Evolutionary conservation across 23 red algal species (phyloP), one percentile per base, ranked within the genome.

Genomic region (Porphyridium purpureum): DNA sequence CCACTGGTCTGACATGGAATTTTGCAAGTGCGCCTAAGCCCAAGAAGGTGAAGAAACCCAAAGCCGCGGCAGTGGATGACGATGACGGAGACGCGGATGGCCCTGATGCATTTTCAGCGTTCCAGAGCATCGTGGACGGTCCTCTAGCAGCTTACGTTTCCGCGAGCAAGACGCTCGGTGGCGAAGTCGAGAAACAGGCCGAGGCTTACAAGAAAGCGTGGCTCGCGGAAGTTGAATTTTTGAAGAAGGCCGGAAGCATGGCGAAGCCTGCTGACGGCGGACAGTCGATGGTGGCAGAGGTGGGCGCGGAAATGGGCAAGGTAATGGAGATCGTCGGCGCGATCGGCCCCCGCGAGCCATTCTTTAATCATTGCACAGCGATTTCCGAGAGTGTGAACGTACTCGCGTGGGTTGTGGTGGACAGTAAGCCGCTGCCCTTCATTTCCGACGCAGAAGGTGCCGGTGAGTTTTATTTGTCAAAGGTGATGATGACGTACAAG

Each of bases 351-450:
- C 59, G 68, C 35, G 64, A 56, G 23, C 1, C 50, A 2, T 19
- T 68, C 33, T 44, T 63, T 15, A 61, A 85, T n/a, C 80, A 85
- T 54, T 66, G 49, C 42, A 85, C 29, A 35, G 80, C 66, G 4
- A 68, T 85, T 26, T 49, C 55, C 22, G 80, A 85, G 50, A 68
- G 35, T 24, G 63, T 75, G 3, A 68, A 50, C 4, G 80, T 64
- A 24, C 80, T 85, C 0, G 80, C 67, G 21, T 85, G 80, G 80
- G 80, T 85, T 34, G 80, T 68, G 17, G 80, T 85, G 15, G 80
- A 85, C 9, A 53, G 59, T 23, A 74, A 74, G 31, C 67, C 80
- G n/a, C 65, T 69, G 15, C 29, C 57, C 11, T 85, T 60, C 35
- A 69, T 85, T 8, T 59, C 28, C 0, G 80, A 85, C 41, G 57